Base-by-base conservation (phyloP, 352 stramenopile genomes). In the Globisporangium barbulae region DNA sequence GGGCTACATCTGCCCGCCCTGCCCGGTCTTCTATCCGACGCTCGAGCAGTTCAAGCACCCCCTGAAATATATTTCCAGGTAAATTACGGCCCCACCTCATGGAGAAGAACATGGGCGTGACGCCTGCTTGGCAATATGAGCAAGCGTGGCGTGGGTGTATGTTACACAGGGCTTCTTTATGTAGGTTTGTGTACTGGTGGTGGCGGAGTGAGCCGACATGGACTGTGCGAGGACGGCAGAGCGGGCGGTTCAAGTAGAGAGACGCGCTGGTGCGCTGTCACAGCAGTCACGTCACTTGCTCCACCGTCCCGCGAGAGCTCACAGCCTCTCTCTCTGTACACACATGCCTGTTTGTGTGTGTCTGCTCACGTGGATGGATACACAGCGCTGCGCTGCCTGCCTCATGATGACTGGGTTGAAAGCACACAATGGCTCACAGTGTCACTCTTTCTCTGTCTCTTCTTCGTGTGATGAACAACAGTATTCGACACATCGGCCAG, bases 41-140 rank as follows among this genome's bases (percentile, higher is more conserved):
- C 44, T 53, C 17, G 83, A 97, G 61, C 81, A 98, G 65, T 98
- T 97, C 71, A 60, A 80, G 58, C 80, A 98, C 70, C 91, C 92
- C 61, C 68, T 98, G 77, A 84, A 89, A 86, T 98, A 97, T 89
- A 98, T 98, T 84, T 79, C 78, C 66, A 96, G 87, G 89, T 90
- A 83, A 83, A 76, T 85, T 91, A 86, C 68, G 21, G 19, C 28
- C 53, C 22, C 22, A 50, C 28, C 41, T 59, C 49, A 25, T 53
- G 48, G 45, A 39, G 28, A 55, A 25, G 22, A 15, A 21, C n/a
- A 6, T 21, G 30, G 41, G 9, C 58, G 21, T 58, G 33, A 21
- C 19, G 47, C 13, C 9, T 63, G 25, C 4, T 9, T 31, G 22
- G 17, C 15, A 35, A 5, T 53, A n/a, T 53, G 57, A 33, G 44